Evolutionary conservation across 495 filamentous ascomycete genomes (phyloP).

Genomic region (Penicillium silybi): DNA sequence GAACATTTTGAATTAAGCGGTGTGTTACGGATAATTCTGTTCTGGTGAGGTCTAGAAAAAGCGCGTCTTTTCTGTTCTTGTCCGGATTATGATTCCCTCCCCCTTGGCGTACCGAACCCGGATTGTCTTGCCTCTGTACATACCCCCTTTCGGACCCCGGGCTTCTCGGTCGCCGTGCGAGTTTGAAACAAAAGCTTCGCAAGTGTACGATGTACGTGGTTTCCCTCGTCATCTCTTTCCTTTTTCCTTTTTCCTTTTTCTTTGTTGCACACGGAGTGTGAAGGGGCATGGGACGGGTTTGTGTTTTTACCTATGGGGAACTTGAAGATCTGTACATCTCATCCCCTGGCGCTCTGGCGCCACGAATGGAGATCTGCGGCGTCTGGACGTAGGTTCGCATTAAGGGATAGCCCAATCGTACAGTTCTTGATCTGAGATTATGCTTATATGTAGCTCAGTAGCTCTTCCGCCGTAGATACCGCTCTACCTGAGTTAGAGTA

Average conservation of each 20-base stretch:
- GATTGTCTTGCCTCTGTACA: conserved; percentile 11
- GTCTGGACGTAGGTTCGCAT: conserved; percentile 20
- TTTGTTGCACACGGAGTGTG: conserved; percentile 35
- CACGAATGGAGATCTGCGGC: conserved; percentile 14
- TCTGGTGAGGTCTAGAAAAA: conserved; percentile 24
- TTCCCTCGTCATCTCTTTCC: conserved; percentile 21
- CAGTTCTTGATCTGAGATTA: conserved; percentile 9
- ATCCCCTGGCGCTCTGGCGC: conserved; percentile 12
- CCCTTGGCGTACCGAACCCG: conserved; percentile 7
- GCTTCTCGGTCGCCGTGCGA: conserved; percentile 14
- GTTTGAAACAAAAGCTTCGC: conserved; percentile 8
- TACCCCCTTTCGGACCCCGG: conserved; percentile 8
- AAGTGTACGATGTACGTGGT: conserved; percentile 39
- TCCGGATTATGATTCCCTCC: conserved; percentile 4
- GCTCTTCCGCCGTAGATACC: neutral
- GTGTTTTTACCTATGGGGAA: conserved; percentile 3
- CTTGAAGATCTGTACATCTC: conserved; percentile 6
- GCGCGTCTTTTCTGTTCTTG: conserved; percentile 17
- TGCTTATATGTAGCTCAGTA: neutral
- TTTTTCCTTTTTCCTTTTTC: conserved; percentile 14
- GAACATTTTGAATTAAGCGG: conserved; percentile 31
- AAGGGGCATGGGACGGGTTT: conserved; percentile 32
- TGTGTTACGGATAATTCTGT: conserved; percentile 15
- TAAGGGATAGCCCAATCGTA: conserved; percentile 22
- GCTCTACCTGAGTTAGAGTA: neutral